Percentiles rank a stretch among this genome's conserved stretches.
Evolutionary conservation across 2,329 filamentous ascomycete species (phyloP).

Genomic region (Clarireedia homoeocarpa): DNA sequence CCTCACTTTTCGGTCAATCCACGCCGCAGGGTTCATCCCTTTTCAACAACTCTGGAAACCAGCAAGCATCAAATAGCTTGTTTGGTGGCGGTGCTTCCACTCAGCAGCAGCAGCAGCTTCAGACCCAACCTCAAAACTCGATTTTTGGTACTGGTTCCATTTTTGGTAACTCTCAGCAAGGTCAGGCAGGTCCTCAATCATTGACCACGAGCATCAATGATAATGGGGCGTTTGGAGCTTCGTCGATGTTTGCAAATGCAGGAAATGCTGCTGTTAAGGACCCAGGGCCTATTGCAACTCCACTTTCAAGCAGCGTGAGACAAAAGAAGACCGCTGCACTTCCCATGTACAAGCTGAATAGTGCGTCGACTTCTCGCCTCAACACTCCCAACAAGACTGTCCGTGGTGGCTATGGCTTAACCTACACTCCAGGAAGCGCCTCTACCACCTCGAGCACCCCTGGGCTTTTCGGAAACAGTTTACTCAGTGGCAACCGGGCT

Average conservation of each 20-base stretch:
- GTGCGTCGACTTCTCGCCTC: slow-evolving; percentile 69
- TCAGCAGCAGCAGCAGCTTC: slow-evolving; percentile 29
- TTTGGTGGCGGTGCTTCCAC: slow-evolving; percentile 24
- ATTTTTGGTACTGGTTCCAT: slow-evolving; percentile 51
- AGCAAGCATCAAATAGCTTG: slow-evolving; percentile 22
- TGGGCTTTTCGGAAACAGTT: slow-evolving; percentile 55
- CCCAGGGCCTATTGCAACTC: slow-evolving; percentile 86
- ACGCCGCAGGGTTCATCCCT: slow-evolving; percentile 32
- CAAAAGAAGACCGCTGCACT: slow-evolving; percentile 72
- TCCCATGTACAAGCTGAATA: slow-evolving; percentile 81
- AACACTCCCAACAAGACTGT: slow-evolving; percentile 66
- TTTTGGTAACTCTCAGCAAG: slow-evolving; percentile 48
- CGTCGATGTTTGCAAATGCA: slow-evolving; percentile 75
- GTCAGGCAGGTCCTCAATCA: slow-evolving; percentile 46
- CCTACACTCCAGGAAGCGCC: slow-evolving; percentile 73
- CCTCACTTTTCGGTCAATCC: slow-evolving; percentile 33
- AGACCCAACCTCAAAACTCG: slow-evolving; percentile 42
- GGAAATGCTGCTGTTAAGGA: slow-evolving; percentile 55
- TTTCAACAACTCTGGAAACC: slow-evolving; percentile 38
- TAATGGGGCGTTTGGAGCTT: slow-evolving; percentile 81
- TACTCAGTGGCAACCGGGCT: slow-evolving; percentile 54
- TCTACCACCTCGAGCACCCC: slow-evolving; percentile 63
- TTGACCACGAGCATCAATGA: slow-evolving; percentile 76
- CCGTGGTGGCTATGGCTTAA: slow-evolving; percentile 81
- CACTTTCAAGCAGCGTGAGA: slow-evolving; percentile 65